These are phyloP conservation scores for Vitis cinerea DNA, from an alignment of 164 flowering plant genomes.

Conservation along the genomic window DNA sequence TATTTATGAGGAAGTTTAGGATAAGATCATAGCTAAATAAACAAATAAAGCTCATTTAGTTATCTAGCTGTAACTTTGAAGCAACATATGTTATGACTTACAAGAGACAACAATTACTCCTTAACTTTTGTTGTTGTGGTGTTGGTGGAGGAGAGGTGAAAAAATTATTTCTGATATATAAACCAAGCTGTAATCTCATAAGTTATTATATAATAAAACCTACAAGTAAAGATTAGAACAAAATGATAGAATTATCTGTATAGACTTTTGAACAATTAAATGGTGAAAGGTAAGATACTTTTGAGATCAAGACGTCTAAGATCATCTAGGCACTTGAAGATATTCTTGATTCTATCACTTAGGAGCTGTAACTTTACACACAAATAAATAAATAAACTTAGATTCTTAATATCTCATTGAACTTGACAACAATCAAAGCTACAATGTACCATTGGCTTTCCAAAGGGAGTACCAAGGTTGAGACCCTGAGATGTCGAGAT, in stretches of 20 bases:
- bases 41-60: neutral
- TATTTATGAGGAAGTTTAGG: neutral
- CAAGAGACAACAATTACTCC: neutral
- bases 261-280: neutral
- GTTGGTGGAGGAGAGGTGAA: neutral
- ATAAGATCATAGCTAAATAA: neutral
- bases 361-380: neutral
- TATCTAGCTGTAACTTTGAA: neutral
- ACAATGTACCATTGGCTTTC: constrained; percentile 56
- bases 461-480: constrained; percentile 79
- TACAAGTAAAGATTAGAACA: neutral
- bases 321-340: neutral
- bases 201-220: neutral
- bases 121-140: neutral
- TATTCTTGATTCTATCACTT: neutral
- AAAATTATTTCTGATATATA: neutral
- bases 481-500: constrained; percentile 96
- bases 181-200: neutral
- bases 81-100: neutral
- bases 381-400: neutral
- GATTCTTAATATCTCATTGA: neutral
- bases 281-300: neutral
- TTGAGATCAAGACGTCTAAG: neutral
- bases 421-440: neutral
- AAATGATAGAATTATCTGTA: too few species aligned